Evolutionary conservation across 2,329 filamentous ascomycete genomes (phyloP).

Genomic region (Monosporascus sp.): DNA sequence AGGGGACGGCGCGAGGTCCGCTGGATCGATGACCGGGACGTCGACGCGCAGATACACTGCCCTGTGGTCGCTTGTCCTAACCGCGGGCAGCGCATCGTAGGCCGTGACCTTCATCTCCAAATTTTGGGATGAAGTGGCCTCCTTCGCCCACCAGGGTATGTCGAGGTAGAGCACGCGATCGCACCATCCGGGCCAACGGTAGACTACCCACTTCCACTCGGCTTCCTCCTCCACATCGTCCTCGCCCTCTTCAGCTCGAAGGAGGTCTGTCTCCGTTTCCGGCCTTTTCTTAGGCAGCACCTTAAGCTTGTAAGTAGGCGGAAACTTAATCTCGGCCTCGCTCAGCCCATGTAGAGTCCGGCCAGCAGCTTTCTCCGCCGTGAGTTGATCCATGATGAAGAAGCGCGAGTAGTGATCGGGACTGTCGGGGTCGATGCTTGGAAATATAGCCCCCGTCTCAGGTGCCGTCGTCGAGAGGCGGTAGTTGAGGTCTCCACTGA

Average conservation of each 20-base stretch:
- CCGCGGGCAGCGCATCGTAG: constrained; percentile 73
- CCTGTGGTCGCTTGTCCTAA: constrained; percentile 83
- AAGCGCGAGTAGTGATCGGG: constrained; percentile 61
- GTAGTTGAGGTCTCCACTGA: constrained; percentile 94
- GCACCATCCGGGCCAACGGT: constrained; percentile 90
- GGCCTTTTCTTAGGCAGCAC: constrained; percentile 32
- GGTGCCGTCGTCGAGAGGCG: constrained; percentile 70
- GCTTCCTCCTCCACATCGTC: constrained; percentile 30
- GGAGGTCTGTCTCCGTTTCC: constrained; percentile 3
- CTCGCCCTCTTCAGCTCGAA: constrained; percentile 18
- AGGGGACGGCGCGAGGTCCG: constrained; percentile 32
- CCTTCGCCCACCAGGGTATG: constrained; percentile 46
- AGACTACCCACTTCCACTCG: constrained; percentile 69
- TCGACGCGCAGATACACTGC: constrained; percentile 69
- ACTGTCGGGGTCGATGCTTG: constrained; percentile 49
- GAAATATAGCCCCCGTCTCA: constrained; percentile 57
- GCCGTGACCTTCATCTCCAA: constrained; percentile 46
- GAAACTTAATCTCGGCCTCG: constrained; percentile 72
- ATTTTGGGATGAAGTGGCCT: constrained; percentile 14
- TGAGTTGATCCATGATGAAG: constrained; percentile 74
- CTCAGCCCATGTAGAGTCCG: constrained; percentile 72
- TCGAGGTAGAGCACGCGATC: constrained; percentile 81
- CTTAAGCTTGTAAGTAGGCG: constrained; percentile 91
- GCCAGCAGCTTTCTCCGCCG: constrained; percentile 61
- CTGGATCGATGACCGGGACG: constrained; percentile 54